These are phyloP conservation scores for Lumnitzera littorea DNA, from an alignment of 345 rosid genomes.

Conservation along the genomic window DNA sequence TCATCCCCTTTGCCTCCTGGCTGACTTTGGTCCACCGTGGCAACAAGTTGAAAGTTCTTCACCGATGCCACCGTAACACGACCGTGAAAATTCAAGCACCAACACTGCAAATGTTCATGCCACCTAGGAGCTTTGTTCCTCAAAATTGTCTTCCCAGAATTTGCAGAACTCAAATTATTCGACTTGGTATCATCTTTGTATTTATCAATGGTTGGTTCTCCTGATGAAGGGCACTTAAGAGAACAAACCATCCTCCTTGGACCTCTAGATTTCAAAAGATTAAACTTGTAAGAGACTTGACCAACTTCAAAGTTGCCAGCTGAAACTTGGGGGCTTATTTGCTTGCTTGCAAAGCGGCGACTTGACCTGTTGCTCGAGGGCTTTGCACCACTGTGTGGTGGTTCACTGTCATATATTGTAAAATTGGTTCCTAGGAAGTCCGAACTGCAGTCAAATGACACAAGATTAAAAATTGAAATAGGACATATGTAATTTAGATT, in stretches of 20 bases:
- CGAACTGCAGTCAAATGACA: constrained; percentile 41
- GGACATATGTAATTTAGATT: too few species aligned
- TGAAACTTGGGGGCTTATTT: constrained; percentile 88
- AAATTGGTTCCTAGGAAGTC: constrained; percentile 96
- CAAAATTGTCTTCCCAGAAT: constrained; percentile 36
- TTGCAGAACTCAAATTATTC: constrained; percentile 29
- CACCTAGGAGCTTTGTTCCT: constrained; percentile 91
- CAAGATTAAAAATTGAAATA: too few species aligned
- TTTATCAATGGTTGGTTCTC: constrained; percentile 24
- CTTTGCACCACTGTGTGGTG: constrained; percentile 76
- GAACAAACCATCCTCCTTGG: constrained; percentile 95
- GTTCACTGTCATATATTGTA: constrained; percentile 80
- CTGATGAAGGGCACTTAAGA: constrained; percentile 37
- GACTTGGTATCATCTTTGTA: constrained; percentile 23
- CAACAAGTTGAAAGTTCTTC: constrained; percentile 85
- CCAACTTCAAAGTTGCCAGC: constrained; percentile 89
- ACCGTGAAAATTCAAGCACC: constrained; percentile 95
- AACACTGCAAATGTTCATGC: constrained; percentile 95
- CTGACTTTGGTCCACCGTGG: constrained; percentile 67
- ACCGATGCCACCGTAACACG: constrained; percentile 92
- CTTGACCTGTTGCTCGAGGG: constrained; percentile 68
- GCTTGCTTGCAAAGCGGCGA: constrained; percentile 89
- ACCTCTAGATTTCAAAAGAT: constrained; percentile 90
- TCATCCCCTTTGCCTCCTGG: constrained; percentile 88
- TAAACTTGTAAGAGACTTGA: constrained; percentile 80